A percentile compares a stretch with the other conserved stretches of the same genome.
phyloP scores from a whole-genome alignment of 2,329 filamentous ascomycete species.

The Clonostachys rhizophaga region DNA sequence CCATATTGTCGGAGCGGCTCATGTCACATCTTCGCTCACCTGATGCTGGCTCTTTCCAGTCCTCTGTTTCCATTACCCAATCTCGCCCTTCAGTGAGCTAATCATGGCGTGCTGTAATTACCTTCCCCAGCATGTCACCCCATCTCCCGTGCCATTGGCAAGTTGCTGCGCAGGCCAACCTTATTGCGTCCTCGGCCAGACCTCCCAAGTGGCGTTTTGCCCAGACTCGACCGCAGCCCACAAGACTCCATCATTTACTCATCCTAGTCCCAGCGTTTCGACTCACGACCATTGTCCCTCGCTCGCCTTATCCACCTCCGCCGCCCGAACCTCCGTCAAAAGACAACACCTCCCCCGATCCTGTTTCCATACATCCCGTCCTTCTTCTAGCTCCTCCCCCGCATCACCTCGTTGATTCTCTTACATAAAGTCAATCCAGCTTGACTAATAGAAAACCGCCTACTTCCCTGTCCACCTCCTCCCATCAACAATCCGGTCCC shows the following conservation, averaged over 20 bases:
- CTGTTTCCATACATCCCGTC: neutral
- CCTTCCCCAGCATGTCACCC: too few species aligned
- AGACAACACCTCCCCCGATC: too few species aligned
- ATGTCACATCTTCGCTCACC: neutral
- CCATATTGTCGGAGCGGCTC: too few species aligned
- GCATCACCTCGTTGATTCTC: slow-evolving; percentile 5
- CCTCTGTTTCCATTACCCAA: slow-evolving; percentile 45
- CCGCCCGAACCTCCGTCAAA: too few species aligned
- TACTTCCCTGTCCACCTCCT: neutral
- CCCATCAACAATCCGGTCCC: neutral
- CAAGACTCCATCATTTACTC: too few species aligned
- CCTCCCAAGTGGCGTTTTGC: too few species aligned
- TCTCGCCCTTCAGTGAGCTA: slow-evolving; percentile 24
- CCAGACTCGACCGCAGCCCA: too few species aligned
- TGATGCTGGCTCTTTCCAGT: slow-evolving; percentile 16
- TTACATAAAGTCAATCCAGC: slow-evolving; percentile 15
- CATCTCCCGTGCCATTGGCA: too few species aligned
- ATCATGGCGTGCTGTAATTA: slow-evolving; percentile 5
- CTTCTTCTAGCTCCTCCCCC: slow-evolving; percentile 1
- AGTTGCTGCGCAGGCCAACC: neutral
- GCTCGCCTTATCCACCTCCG: too few species aligned
- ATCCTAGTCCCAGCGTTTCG: too few species aligned
- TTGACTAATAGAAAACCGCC: slow-evolving; percentile 17
- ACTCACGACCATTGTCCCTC: too few species aligned
- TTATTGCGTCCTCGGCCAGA: too few species aligned